phyloP scores from a whole-genome alignment of 352 stramenopile genomes.

The Phytopythium oedochilum region DNA sequence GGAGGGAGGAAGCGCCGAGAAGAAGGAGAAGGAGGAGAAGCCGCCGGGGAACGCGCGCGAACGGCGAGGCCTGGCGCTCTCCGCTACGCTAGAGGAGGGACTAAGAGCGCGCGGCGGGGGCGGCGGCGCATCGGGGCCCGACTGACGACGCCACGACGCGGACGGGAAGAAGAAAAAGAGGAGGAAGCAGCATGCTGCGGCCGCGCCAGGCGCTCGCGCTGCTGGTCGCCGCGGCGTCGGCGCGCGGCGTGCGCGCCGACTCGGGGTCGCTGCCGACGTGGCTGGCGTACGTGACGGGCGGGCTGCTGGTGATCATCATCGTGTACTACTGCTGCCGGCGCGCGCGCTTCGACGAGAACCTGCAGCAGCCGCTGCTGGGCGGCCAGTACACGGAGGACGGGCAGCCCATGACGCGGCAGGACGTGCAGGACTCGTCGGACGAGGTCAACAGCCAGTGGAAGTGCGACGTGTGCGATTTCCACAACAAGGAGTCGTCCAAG shows the following conservation, averaged over 20 bases:
- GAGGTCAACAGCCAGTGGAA: conserved; percentile 83
- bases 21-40: not conserved
- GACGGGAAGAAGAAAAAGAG: not conserved
- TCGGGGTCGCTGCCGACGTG: conserved; percentile 64
- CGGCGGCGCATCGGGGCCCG: too few relatives aligned
- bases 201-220: conserved; percentile 30
- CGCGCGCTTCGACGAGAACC: conserved; percentile 81
- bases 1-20: not conserved
- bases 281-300: conserved; percentile 82
- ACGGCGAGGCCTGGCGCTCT: not conserved
- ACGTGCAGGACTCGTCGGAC: conserved; percentile 79
- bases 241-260: conserved; percentile 16
- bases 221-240: conserved; percentile 20
- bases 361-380: conserved; percentile 79
- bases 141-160: too few relatives aligned
- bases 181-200: conserved; percentile 5
- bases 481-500: conserved; percentile 81
- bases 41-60: not conserved
- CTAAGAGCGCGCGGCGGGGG: too few relatives aligned
- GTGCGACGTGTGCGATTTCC: conserved; percentile 86
- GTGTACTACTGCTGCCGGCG: conserved; percentile 87
- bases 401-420: conserved; percentile 80
- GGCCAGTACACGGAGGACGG: conserved; percentile 86
- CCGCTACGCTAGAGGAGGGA: too few relatives aligned
- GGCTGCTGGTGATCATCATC: conserved; percentile 82